Evolutionary conservation across 441 rosid species (phyloP), one percentile per base, ranked within the genome.

Genomic region (Pelargonium citronellum): DNA sequence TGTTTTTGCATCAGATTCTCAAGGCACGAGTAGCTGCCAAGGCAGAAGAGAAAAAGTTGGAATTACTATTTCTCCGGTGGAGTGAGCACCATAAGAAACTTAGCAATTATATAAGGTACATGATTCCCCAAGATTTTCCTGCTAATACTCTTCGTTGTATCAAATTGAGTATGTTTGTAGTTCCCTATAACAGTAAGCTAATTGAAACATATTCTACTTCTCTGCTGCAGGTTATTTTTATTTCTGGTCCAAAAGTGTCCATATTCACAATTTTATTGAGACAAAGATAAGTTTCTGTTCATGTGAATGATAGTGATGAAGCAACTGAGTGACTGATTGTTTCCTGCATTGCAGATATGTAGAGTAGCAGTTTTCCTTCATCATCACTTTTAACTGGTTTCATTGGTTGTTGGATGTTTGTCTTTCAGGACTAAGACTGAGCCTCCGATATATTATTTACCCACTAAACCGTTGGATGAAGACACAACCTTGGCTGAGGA

Each of bases 201-300:
- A 55, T 55, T 16, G 61, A 55, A 16, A 55, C 6, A 2, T 17
- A 3, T 55, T 72, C 78, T 17, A 55, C 70, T 22, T 17, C 37
- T 47, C 62, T 57, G 75, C 72, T 82, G 92, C 96, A 91, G 97
- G 95, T 94, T 94, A 87, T 80, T 90, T 91, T 91, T 89, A 86
- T 83, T 85, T 91, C 87, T 87, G 92, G 97, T 91, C 96, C 87
- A 84, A 86, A 87, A 89, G 97, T 91, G 87, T 91, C 90, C 91
- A 87, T 89, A 88, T 89, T 88, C 89, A 86, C 95, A 91, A 81
- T 91, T 87, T 86, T 85, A 77, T 87, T 84, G 84, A 83, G 83
- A 80, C 89, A 76, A 83, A 87, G 90, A 89, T 91, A 89, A 91
- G 96, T 91, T 87, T 88, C 87, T 72, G 65, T 87, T 85, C 87